phyloP scores from a whole-genome alignment of 2,329 filamentous ascomycete genomes.

The Amauroascus niger region DNA sequence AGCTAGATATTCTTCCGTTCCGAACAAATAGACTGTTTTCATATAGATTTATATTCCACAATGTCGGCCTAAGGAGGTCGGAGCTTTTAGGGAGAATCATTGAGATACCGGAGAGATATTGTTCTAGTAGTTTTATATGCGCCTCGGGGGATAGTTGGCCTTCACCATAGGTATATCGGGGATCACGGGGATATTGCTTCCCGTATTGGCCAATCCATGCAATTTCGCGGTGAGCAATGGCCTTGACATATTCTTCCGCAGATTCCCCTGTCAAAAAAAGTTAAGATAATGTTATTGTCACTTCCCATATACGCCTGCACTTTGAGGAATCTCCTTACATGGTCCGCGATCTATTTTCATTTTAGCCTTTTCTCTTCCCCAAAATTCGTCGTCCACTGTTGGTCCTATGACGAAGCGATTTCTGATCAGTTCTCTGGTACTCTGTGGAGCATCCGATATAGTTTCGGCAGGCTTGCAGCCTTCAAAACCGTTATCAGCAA shows the following conservation, averaged over 20 bases:
- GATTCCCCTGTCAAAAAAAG: slow-evolving; percentile 25
- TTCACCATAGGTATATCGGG: slow-evolving; percentile 20
- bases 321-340: slow-evolving; percentile 25
- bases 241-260: slow-evolving; percentile 26
- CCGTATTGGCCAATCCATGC: slow-evolving; percentile 28
- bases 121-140: slow-evolving; percentile 29
- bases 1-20: slow-evolving; percentile 27
- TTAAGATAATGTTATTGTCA: neutral
- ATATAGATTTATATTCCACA: slow-evolving; percentile 37
- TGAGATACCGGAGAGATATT: slow-evolving; percentile 26
- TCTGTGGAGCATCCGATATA: neutral
- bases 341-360: slow-evolving; percentile 35
- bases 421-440: slow-evolving; percentile 14
- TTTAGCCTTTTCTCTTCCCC: slow-evolving; percentile 27
- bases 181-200: slow-evolving; percentile 18
- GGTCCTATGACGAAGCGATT: slow-evolving; percentile 12
- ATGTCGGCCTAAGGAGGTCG: slow-evolving; percentile 21
- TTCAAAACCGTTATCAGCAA: slow-evolving; percentile 8
- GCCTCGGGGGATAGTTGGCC: slow-evolving; percentile 24
- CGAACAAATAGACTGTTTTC: slow-evolving; percentile 34
- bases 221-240: slow-evolving; percentile 28
- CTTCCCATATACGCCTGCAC: too few relatives aligned
- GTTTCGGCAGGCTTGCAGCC: slow-evolving; percentile 11
- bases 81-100: slow-evolving; percentile 25
- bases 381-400: slow-evolving; percentile 19